Evolutionary conservation across 1,139 yeast species (phyloP), one percentile per base, ranked within the genome.

Genomic region (Sugiyamaella grinbergsii): DNA sequence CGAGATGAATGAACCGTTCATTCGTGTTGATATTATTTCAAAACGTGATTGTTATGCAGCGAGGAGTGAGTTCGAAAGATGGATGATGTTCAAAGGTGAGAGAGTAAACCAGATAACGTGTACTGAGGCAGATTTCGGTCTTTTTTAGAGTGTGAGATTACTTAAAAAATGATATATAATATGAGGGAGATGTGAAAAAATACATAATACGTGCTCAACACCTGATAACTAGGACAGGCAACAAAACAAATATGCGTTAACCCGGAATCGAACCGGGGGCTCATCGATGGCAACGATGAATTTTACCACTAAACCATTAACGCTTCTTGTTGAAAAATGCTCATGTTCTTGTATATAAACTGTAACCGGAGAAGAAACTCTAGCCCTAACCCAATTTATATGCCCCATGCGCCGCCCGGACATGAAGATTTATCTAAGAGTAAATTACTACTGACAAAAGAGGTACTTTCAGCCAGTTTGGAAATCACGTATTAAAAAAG

Each of bases 201-300:
- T n/a, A n/a, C n/a, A n/a, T n/a, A n/a, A n/a, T n/a, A n/a, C n/a
- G n/a, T n/a, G n/a, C n/a, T n/a, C n/a, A n/a, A n/a, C n/a, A n/a
- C n/a, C n/a, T n/a, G n/a, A n/a, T n/a, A n/a, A n/a, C n/a, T n/a
- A n/a, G n/a, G n/a, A n/a, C n/a, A 23, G 13, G 29, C 13, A 23
- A 44, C 42, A 44, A 55, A 57, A 44, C n/a, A 41, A 49, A 49
- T 50, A 56, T 74, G 78, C 77, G 75, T 71, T 64, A 71, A 75
- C 77, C 77, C 78, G 78, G 78, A 74, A 74, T 74, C 78, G 78
- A 74, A 74, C 78, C 78, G 77, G 77, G 78, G 78, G 76, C 78
- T 71, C 75, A 67, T 70, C 76, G 76, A 74, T 73, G 77, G 77
- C 77, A 73, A 73, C 76, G 76, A 70, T 68, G 75, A 71, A 73